Conservation (phyloP, 495 filamentous ascomycete species). For the Parathielavia appendiculata region DNA sequence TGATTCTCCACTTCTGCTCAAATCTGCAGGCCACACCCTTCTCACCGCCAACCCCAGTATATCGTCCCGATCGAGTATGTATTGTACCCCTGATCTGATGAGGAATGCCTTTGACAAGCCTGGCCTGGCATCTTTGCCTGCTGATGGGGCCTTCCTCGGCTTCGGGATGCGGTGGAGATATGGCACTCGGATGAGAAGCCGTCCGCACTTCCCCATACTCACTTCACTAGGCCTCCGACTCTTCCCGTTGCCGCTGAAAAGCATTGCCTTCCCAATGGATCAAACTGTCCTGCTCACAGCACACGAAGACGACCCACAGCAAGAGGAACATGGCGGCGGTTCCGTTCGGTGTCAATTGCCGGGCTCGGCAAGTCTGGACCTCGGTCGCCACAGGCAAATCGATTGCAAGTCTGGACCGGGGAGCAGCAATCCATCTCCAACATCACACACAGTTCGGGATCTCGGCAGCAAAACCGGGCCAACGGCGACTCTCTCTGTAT, state of each 20-base stretch:
- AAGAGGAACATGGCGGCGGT: background rate
- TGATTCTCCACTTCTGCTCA: background rate
- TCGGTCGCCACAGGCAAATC: background rate
- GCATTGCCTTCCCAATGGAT: background rate
- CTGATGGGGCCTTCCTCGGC: too few relatives aligned
- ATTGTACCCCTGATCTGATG: too few relatives aligned
- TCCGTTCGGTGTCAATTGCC: background rate
- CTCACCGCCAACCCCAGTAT: too few relatives aligned
- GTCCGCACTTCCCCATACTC: too few relatives aligned
- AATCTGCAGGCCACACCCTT: too few relatives aligned
- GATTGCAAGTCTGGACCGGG: too few relatives aligned
- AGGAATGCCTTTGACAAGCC: too few relatives aligned
- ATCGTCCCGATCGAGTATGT: too few relatives aligned
- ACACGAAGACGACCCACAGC: background rate
- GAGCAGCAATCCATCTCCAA: background rate
- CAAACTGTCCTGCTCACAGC: background rate
- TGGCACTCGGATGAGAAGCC: too few relatives aligned
- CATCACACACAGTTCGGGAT: conserved; percentile 3
- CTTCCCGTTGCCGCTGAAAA: background rate
- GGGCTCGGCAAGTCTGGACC: background rate
- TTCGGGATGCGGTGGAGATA: too few relatives aligned
- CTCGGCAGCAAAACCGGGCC: conserved; percentile 14
- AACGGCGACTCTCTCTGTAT: background rate
- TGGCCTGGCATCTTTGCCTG: too few relatives aligned
- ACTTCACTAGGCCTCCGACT: background rate